Base-by-base conservation (phyloP, 2,329 filamentous ascomycete species). In the Xylariales sp. region DNA sequence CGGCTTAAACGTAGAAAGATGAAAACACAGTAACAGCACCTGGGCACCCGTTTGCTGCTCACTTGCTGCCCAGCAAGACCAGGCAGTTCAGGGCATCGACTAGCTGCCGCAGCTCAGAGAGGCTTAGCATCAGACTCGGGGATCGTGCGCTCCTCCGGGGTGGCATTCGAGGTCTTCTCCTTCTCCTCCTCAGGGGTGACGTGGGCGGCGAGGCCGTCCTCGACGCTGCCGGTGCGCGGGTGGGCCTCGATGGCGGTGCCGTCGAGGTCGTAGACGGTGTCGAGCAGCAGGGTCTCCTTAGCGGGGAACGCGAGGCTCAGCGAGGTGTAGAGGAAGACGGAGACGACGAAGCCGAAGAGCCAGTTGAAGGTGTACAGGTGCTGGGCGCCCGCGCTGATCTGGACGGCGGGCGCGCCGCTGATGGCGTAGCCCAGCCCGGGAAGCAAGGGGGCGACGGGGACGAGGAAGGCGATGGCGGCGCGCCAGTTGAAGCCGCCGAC, bases 351-450 rank as follows among this genome's bases (percentile, higher is more conserved):
- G 0, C 80, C 81, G 33, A 81, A 67, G 14, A 84, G 52, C 74
- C 80, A 85, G n/a, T 81, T 78, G 51, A 84, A 80, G 18, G 72
- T 68, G 51, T 83, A 85, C 5, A 82, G 61, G 45, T 74, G 70
- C 29, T 62, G 56, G 0, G 66, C 60, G 0, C 81, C 80, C 0
- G 61, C 59, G 0, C 49, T 59, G 44, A 56, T 63, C 6, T 43
- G 43, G 4, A 47, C 48, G 6, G 33, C 40, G 2, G 43, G 27
- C 6, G 54, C 41, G 1, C 50, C 52, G 40, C 66, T 67, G 23
- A 73, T 56, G 14, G 65, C 47, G 48, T 66, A 55, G 28, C 28
- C 62, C 41, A 83, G 62, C 1, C 76, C 78, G 0, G 78, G 78
- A 2, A 83, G 49, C 30, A 70, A 73, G 0, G 78, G 78, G 2